These are phyloP conservation scores for Fraxinus albicans DNA, from an alignment of 305 asterid species.

Conservation along the genomic window DNA sequence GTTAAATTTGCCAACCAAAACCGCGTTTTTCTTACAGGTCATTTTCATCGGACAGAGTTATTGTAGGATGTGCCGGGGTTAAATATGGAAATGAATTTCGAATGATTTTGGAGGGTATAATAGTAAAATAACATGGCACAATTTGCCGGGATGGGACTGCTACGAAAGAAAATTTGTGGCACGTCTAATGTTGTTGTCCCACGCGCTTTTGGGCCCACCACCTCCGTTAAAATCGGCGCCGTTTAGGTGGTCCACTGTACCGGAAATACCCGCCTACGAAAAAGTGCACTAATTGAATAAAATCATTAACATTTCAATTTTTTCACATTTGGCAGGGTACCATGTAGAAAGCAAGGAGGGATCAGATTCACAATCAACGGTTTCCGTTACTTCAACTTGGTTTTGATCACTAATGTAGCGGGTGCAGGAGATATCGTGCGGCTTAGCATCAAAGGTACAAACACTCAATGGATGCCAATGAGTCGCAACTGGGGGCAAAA, in stretches of 20 bases:
- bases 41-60: background rate
- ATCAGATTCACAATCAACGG: conserved; percentile 71
- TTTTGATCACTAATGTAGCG: conserved; percentile 65
- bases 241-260: background rate
- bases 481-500: conserved; percentile 87
- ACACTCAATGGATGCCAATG: conserved; percentile 58
- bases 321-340: conserved; percentile 35
- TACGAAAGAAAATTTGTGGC: background rate
- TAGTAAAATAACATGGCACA: background rate
- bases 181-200: background rate
- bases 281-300: background rate
- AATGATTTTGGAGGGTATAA: background rate
- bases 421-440: conserved; percentile 69
- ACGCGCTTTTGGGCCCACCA: background rate
- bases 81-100: background rate
- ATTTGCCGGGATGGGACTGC: background rate
- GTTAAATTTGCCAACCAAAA: background rate
- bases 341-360: conserved; percentile 65
- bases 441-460: conserved; percentile 53
- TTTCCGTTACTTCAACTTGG: conserved; percentile 62
- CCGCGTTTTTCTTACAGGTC: background rate
- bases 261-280: background rate
- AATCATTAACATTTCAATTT: background rate
- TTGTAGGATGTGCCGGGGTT: background rate
- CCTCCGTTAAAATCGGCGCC: background rate